Conservation (phyloP, 345 rosid genomes). For the Erodium maritimum region DNA sequence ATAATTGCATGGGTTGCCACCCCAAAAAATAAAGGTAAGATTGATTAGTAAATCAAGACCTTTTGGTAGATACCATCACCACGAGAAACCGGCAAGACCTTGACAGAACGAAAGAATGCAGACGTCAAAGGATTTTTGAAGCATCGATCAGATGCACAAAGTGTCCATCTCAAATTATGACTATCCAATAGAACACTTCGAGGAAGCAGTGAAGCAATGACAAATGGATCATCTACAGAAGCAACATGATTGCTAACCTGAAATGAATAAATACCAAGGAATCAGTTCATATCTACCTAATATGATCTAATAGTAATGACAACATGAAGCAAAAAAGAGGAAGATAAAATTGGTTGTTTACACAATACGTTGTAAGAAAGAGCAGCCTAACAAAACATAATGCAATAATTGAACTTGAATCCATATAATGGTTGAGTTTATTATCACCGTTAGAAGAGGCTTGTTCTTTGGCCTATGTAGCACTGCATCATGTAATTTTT, state of each 20-base stretch:
- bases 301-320: not conserved
- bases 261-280: not conserved
- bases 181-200: constrained; percentile 69
- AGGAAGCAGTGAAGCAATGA: constrained; percentile 87
- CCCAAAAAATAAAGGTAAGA: not conserved
- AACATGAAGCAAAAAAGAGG: not conserved
- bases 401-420: not conserved
- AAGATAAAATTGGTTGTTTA: not conserved
- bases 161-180: constrained; percentile 85
- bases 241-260: constrained; percentile 99
- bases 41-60: constrained; percentile 26
- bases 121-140: constrained; percentile 79
- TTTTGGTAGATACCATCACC: constrained; percentile 95
- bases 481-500: constrained; percentile 80
- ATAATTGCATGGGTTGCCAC: not conserved
- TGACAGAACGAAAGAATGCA: constrained; percentile 77
- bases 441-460: constrained; percentile 74
- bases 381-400: not conserved
- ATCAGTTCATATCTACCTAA: not conserved
- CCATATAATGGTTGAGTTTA: not conserved
- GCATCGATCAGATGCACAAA: constrained; percentile 91
- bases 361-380: not conserved
- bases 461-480: constrained; percentile 61
- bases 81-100: constrained; percentile 83
- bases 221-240: constrained; percentile 84